Conservation (phyloP, 306 rosid species). For the Carpinus fangiana region DNA sequence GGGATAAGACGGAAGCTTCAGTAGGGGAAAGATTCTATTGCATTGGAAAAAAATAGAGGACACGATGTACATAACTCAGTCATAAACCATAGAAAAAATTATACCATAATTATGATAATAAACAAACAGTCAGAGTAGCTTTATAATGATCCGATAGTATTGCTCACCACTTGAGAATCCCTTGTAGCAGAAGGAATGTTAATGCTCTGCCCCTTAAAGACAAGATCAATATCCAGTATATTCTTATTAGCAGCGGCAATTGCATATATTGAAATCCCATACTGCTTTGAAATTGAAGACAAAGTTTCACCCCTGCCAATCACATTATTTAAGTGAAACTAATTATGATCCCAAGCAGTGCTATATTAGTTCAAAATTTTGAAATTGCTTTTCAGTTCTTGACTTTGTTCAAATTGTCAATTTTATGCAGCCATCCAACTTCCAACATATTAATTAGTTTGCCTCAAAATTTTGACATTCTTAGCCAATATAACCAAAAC, state of each 20-base stretch:
- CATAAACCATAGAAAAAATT: background rate
- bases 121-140: background rate
- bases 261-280: constrained; percentile 29
- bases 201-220: constrained; percentile 22
- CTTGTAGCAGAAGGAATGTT: constrained; percentile 29
- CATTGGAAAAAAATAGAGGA: background rate
- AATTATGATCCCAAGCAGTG: background rate
- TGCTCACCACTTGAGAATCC: constrained; percentile 25
- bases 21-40: background rate
- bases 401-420: background rate
- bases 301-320: constrained; percentile 38
- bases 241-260: constrained; percentile 28
- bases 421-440: background rate
- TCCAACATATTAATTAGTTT: background rate
- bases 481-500: background rate
- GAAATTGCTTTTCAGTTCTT: background rate
- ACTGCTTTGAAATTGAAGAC: constrained; percentile 23
- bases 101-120: background rate
- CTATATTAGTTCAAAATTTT: background rate
- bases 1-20: background rate
- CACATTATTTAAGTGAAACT: background rate
- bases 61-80: background rate
- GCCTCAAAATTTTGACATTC: background rate
- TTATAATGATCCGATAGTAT: background rate
- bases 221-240: constrained; percentile 22